Conservation (phyloP, 345 rosid species). For the Corchorus olitorius region DNA sequence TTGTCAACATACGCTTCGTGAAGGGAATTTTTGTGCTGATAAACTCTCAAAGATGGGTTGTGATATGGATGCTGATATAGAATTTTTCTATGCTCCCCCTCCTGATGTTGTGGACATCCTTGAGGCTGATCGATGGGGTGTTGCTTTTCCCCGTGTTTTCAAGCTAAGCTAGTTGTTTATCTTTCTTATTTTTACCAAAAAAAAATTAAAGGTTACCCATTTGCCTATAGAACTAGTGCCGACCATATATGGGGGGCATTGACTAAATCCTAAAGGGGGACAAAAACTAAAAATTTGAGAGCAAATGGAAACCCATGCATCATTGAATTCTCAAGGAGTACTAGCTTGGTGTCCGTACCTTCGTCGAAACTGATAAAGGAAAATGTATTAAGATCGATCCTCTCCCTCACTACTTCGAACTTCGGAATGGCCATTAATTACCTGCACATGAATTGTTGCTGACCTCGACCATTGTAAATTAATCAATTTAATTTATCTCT, state of each 20-base stretch:
- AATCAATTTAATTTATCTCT: not conserved
- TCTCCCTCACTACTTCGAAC: not conserved
- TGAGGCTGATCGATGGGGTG: too few species aligned
- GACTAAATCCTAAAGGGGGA: not conserved
- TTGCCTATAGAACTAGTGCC: not conserved
- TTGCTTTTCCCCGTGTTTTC: too few species aligned
- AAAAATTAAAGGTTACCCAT: too few species aligned
- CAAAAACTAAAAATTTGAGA: not conserved
- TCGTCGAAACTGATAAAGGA: not conserved
- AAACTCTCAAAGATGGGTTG: too few species aligned
- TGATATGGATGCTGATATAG: too few species aligned
- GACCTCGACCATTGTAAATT: constrained; percentile 1
- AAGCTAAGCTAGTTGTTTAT: too few species aligned
- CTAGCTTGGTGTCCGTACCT: not conserved
- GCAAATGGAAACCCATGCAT: not conserved
- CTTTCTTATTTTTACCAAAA: too few species aligned
- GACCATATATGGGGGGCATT: not conserved
- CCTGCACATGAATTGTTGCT: not conserved
- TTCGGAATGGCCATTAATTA: constrained; percentile 4
- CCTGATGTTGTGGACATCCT: too few species aligned
- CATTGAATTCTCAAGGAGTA: not conserved
- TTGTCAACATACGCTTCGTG: too few species aligned
- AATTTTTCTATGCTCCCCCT: too few species aligned
- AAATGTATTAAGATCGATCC: not conserved
- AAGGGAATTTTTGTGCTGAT: too few species aligned